Base-by-base conservation (phyloP, 768 basidiomycete species). In the Podaxis sp. region DNA sequence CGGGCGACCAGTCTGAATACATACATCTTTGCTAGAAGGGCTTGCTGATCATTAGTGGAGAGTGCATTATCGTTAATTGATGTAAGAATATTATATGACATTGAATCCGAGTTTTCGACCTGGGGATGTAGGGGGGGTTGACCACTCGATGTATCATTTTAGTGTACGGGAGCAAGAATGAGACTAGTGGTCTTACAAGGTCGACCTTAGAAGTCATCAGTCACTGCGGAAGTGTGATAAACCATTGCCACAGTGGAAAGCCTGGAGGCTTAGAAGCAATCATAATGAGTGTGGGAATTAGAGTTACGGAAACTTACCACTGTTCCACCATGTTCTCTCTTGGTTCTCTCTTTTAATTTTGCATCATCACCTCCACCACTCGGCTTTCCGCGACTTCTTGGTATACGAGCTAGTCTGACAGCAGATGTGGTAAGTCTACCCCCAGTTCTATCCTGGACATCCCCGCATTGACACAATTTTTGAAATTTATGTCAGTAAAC, bases 401-500 rank as follows among this genome's bases (percentile, higher is more conserved):
- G 46, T 36, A 50, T 10, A 36, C 27, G 36, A 37, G 13, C 32
- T 53, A 25, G 50, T n/a, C 40, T 47, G 50, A 47, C 11, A 46
- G 23, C 3, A 57, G 27, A 65, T 66, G 65, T 66, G 65, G 65
- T 66, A 55, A 21, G 61, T 36, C 16, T 38, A 25, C 25, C 36
- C 9, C 9, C 48, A n/a, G 16, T 7, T 28, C 7, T 16, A 25
- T 21, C 23, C 23, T 50, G 3, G n/a, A 3, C 4, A 23, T 36
- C 18, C 28, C 7, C 40, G 9, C 18, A 36, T 51, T 61, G 25
- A 63, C 62, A 56, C 51, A 47, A 23, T 35, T 10, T 25, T 47
- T 11, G 18, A 48, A 61, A 44, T 60, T 46, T 60, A 64, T 64
- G 37, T 65, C 74, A 97, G 95, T 77, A 96, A 96, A 81, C 97